Conservation (phyloP, 768 basidiomycete genomes). For the Kwoniella shandongensis region DNA sequence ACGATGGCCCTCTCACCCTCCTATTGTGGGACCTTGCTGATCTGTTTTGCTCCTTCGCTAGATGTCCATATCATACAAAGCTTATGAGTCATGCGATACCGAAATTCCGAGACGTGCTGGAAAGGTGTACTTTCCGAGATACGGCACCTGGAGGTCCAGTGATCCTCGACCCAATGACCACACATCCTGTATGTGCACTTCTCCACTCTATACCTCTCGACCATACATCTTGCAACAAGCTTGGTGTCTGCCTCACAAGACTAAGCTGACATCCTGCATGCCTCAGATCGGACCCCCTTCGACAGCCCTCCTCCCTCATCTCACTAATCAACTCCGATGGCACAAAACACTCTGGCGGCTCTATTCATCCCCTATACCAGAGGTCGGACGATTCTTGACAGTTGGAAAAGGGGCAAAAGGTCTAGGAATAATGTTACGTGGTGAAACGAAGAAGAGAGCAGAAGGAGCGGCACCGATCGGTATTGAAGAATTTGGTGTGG, state of each 20-base stretch:
- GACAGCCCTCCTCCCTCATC: slow-evolving; percentile 34
- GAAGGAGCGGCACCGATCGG: slow-evolving; percentile 22
- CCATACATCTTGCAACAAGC: background rate
- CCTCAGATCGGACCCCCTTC: slow-evolving; percentile 28
- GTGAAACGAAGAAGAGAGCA: slow-evolving; percentile 37
- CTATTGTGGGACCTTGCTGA: no score
- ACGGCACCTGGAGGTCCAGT: slow-evolving; percentile 13
- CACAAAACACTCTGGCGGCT: slow-evolving; percentile 44
- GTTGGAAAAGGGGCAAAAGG: slow-evolving; percentile 50
- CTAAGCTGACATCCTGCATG: no score
- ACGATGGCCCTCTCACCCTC: no score
- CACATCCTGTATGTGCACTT: slow-evolving; percentile 30
- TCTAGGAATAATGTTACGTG: slow-evolving; percentile 45
- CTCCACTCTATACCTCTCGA: background rate
- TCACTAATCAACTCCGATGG: slow-evolving; percentile 46
- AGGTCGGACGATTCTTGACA: slow-evolving; percentile 32
- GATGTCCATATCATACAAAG: slow-evolving; percentile 46
- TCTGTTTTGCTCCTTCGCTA: no score
- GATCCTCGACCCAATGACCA: slow-evolving; percentile 43
- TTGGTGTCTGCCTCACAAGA: no score
- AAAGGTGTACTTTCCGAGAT: slow-evolving; percentile 19
- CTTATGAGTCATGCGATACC: slow-evolving; percentile 46
- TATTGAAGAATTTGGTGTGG: slow-evolving; percentile 40
- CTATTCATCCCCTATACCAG: slow-evolving; percentile 23
- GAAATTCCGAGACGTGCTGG: slow-evolving; percentile 29